These are phyloP conservation scores for Craspedostauros australis DNA, from an alignment of 108 stramenopile species.

Conservation along the genomic window DNA sequence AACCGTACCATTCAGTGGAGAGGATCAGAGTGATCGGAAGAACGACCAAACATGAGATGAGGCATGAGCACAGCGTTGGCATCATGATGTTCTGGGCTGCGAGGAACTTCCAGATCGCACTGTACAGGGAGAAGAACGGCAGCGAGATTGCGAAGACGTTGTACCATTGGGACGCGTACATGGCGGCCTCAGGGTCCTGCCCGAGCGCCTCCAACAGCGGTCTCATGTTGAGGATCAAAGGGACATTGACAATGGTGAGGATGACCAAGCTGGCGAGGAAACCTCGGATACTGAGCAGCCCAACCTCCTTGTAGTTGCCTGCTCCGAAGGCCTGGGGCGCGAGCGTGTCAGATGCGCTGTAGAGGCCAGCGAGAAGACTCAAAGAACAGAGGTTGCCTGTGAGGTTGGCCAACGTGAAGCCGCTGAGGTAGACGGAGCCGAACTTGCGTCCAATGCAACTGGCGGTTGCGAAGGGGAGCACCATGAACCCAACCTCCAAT, in stretches of 20 bases:
- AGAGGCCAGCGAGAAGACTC: conserved; percentile 22
- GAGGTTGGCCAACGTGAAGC: conserved; percentile 35
- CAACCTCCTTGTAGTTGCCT: conserved; percentile 24
- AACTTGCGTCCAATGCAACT: conserved; percentile 25
- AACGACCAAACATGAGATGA: conserved; percentile 9
- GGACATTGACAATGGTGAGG: conserved; percentile 18
- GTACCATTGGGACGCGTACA: conserved; percentile 29
- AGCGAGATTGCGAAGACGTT: conserved; percentile 25
- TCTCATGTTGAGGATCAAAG: conserved; percentile 19
- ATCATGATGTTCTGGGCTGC: conserved; percentile 30
- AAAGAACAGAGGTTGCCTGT: conserved; percentile 38
- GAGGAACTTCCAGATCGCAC: conserved; percentile 26
- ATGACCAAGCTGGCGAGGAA: conserved; percentile 3
- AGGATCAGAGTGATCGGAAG: conserved; percentile 21
- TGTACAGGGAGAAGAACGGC: conserved; percentile 22
- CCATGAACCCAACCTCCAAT: conserved; percentile 12
- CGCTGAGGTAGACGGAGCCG: conserved; percentile 23
- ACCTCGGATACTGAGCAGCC: conserved; percentile 25
- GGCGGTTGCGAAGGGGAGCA: conserved; percentile 23
- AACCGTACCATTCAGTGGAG: conserved; percentile 12
- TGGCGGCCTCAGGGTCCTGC: conserved; percentile 20
- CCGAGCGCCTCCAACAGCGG: conserved; percentile 19
- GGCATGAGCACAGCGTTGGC: conserved; percentile 18
- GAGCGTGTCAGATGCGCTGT: conserved; percentile 34
- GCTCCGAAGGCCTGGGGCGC: conserved; percentile 31